phyloP scores from a whole-genome alignment of 345 rosid genomes.

The Populus euphratica region DNA sequence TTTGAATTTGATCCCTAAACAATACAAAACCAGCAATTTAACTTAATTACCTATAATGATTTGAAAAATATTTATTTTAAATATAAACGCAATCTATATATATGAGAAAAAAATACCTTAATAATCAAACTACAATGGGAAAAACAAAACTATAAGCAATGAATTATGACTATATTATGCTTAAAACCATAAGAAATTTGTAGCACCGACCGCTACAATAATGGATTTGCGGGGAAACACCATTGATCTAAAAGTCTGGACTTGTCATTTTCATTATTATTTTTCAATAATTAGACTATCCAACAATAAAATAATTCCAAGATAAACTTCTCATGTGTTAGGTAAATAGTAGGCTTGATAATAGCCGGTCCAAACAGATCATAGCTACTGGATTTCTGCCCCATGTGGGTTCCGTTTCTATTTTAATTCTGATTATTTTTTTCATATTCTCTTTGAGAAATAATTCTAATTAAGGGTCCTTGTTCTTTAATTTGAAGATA shows the following conservation, averaged over 20 bases:
- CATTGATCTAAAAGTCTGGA: background rate
- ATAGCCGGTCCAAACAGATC: conserved; percentile 8
- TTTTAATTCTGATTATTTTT: background rate
- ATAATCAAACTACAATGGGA: background rate
- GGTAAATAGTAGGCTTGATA: conserved; percentile 24
- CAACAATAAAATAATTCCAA: background rate
- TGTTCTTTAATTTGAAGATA: background rate
- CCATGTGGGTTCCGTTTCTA: conserved; percentile 3
- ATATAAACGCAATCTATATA: no score
- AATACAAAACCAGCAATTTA: background rate
- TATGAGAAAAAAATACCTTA: no score
- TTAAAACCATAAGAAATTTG: background rate
- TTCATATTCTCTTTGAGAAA: background rate
- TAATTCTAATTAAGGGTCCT: background rate
- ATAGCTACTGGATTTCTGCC: background rate
- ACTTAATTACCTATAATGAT: no score
- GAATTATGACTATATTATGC: no score
- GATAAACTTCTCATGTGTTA: conserved; percentile 23
- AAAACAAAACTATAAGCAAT: no score
- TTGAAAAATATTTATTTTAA: no score
- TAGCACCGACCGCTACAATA: background rate
- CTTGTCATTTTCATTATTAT: conserved; percentile 6
- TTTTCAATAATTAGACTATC: background rate
- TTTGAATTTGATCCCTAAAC: background rate
- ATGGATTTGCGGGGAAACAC: background rate